phyloP scores from a whole-genome alignment of 2,329 filamentous ascomycete genomes.

The Neurospora crassa region DNA sequence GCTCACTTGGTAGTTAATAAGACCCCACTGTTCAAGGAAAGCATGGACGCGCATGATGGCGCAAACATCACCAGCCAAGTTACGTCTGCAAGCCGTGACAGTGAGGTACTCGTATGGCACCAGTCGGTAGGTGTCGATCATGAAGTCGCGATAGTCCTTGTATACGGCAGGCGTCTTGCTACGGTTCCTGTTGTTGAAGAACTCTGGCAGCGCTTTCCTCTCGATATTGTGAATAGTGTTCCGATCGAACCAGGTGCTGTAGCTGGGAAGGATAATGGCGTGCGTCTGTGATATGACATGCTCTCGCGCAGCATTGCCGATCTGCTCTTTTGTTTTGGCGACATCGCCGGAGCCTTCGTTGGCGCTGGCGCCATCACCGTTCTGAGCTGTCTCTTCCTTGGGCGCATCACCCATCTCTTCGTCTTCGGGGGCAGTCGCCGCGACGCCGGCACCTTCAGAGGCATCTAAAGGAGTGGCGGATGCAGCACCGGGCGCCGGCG shows the following conservation, averaged over 20 bases:
- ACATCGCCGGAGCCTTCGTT: slow-evolving; percentile 40
- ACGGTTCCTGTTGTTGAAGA: slow-evolving; percentile 96
- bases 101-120: slow-evolving; percentile 96
- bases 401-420: slow-evolving; percentile 70
- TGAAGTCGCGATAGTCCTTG: slow-evolving; percentile 98
- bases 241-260: slow-evolving; percentile 99
- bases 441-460: slow-evolving; percentile 52
- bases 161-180: slow-evolving; percentile 97
- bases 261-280: slow-evolving; percentile 92
- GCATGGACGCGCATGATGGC: slow-evolving; percentile 98
- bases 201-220: slow-evolving; percentile 89
- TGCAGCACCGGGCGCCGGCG: slow-evolving; percentile 42
- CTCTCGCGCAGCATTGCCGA: slow-evolving; percentile 80
- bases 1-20: slow-evolving; percentile 95
- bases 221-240: slow-evolving; percentile 83
- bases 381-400: slow-evolving; percentile 37
- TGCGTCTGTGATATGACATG: slow-evolving; percentile 91
- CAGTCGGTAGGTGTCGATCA: slow-evolving; percentile 97
- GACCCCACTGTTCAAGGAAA: slow-evolving; percentile 95
- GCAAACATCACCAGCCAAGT: slow-evolving; percentile 93
- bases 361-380: slow-evolving; percentile 20
- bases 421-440: slow-evolving; percentile 56
- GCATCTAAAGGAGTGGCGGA: slow-evolving; percentile 61
- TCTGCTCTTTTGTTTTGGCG: slow-evolving; percentile 63
- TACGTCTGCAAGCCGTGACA: slow-evolving; percentile 89